Base-by-base conservation (phyloP, 306 rosid species). In the Dalbergia cochinchinensis region DNA sequence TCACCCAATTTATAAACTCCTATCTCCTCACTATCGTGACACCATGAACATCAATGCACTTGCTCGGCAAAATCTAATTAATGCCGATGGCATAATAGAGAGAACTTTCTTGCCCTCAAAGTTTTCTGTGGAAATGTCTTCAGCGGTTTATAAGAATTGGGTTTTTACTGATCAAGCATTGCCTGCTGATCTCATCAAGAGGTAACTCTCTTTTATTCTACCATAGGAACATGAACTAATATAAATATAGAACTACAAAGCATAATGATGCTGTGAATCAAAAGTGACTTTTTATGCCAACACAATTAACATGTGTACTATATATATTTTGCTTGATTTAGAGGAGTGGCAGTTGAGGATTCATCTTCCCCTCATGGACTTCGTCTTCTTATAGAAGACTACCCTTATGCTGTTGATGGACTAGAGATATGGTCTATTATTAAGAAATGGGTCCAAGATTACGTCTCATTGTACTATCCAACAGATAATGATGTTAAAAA, bases 351-450 rank as follows among this genome's bases (percentile, higher is more conserved):
- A 1, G 83, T 91, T 65, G 33, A 84, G 72, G 97, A 93, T 73
- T 4, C 88, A 54, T 83, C 78, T 15, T 69, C 84, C 1, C 89
- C 92, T 7, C 85, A 87, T 20, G 93, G 97, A 8, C 41, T 91
- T 22, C 89, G 86, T 5, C 86, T 93, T 6, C 76, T 91, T 50
- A 79, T 93, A 70, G 87, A 91, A 42, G 98, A 93, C 71, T 93
- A 93, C 67, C 98, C 98, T 9, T 93, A 78, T 86, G 97, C 97
- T 71, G 94, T 85, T 41, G 98, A 93, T 74, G 98, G 97, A 18
- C 84, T 93, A 45, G 91, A 91, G 71, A 89, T 93, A 61, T 93
- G 97, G 96, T 73, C 72, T 41, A 80, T 85, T 53, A 93, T 89
- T 11, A 81, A 87, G 78, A 48, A 89, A 50, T 93, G 97, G 96